A percentile compares a stretch with the other conserved stretches of the same genome.
These are phyloP conservation scores for Poteriospumella lacustris DNA, from an alignment of 108 stramenopile genomes.

Conservation along the genomic window DNA sequence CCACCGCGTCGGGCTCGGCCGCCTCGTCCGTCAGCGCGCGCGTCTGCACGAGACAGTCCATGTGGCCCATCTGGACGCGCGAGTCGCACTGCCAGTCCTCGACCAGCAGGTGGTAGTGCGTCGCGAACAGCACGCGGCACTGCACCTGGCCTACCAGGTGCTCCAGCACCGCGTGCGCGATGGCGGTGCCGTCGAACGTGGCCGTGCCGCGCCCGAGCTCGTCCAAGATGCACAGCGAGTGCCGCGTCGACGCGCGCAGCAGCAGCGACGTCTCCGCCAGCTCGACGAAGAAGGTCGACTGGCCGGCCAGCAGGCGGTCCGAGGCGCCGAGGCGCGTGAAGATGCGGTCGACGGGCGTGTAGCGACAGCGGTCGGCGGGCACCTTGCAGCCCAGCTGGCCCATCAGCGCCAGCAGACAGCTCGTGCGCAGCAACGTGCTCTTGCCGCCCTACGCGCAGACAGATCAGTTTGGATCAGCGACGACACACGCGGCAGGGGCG, in stretches of 20 bases:
- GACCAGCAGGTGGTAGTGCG: constrained; percentile 93
- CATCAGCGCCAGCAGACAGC: constrained; percentile 86
- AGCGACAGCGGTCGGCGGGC: constrained; percentile 75
- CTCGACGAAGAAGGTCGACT: constrained; percentile 98
- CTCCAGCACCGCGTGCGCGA: constrained; percentile 91
- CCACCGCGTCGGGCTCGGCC: constrained; percentile 37
- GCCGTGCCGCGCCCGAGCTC: constrained; percentile 92
- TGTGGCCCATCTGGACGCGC: constrained; percentile 85
- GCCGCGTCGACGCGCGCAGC: constrained; percentile 78
- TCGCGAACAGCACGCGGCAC: constrained; percentile 91
- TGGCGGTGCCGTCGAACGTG: constrained; percentile 99
- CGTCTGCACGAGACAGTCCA: constrained; percentile 88
- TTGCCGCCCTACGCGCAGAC: no score
- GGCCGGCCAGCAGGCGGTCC: constrained; percentile 93
- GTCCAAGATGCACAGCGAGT: constrained; percentile 94
- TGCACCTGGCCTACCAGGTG: constrained; percentile 69
- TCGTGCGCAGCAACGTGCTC: constrained; percentile 89
- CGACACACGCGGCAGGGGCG: no score
- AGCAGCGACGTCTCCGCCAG: constrained; percentile 96
- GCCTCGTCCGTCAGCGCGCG: constrained; percentile 31
- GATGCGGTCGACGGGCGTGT: constrained; percentile 95
- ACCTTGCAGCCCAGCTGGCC: constrained; percentile 97
- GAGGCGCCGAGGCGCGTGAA: constrained; percentile 98
- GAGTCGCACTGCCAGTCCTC: constrained; percentile 78
- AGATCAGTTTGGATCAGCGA: no score